Base-by-base conservation (phyloP, 768 basidiomycete genomes). In the Omphalotus guepiniiformis region DNA sequence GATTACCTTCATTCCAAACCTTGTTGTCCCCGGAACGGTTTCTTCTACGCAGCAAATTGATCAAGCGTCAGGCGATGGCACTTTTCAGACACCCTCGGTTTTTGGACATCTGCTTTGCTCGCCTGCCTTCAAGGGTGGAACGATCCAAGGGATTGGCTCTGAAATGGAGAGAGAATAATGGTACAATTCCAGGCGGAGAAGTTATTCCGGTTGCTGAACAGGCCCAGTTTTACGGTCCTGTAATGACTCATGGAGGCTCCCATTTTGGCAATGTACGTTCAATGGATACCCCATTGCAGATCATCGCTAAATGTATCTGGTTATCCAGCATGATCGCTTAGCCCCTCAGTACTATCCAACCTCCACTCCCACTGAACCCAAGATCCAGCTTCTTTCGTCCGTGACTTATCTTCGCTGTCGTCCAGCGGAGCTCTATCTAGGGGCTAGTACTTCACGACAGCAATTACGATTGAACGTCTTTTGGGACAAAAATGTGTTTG, bases 11-110 rank as follows among this genome's bases (percentile, higher is more conserved):
- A 3, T 70, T 72, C 42, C 53, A 50, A 2, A 54, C 66, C 4
- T 58, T 82, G 7, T 64, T 82, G 21, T 70, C 76, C 1, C 64
- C 55, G n/a, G 54, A 61, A 21, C 71, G 78, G 15, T 80, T 83
- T 58, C 52, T 76, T 39, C 54, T 72, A 21, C 69, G 80, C 6
- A 69, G 66, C n/a, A 53, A 53, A 28, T 48, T 59, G 34, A 61
- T 74, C 21, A 65, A 70, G 54, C 55, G 58, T 19, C 72, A 76
- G 49, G 56, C 70, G 1, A 53, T 51, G 4, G 50, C 51, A 1
- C 58, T 59, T n/a, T 53, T 73, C 0, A 60, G 55, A 1, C 72
- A 79, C 47, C 80, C 78, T 1, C 57, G 80, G 21, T 69, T 76
- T 38, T 55, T 72, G 32, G 77, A 80, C 42, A 60, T 79, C 4